Evolutionary conservation across 768 basidiomycete genomes (phyloP).

Genomic region (Hericium rajendrae): DNA sequence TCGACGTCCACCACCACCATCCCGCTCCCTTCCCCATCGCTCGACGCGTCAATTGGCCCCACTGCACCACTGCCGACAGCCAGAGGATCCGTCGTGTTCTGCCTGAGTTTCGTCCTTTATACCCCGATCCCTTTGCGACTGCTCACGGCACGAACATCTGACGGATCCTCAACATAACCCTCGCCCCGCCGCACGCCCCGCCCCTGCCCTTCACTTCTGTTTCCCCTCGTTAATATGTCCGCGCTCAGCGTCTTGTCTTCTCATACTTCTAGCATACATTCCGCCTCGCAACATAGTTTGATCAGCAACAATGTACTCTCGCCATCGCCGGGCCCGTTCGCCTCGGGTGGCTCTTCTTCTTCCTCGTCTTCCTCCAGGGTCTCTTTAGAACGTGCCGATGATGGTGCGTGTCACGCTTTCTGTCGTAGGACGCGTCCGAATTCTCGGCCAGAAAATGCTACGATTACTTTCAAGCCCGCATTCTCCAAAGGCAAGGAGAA

Average conservation of each 20-base stretch:
- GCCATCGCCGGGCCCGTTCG: constrained; percentile 16
- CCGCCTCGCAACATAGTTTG: constrained; percentile 19
- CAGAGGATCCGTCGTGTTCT: constrained; percentile 43
- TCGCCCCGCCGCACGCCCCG: constrained; percentile 9
- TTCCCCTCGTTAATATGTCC: constrained; percentile 16
- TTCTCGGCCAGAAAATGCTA: constrained; percentile 52
- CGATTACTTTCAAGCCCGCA: constrained; percentile 49
- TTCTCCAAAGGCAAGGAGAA: constrained; percentile 42
- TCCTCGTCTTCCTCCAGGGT: constrained; percentile 48
- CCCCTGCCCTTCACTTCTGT: constrained; percentile 9
- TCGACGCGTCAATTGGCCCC: not conserved
- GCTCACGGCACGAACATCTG: constrained; percentile 30
- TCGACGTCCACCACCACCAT: not conserved
- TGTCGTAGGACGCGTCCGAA: not conserved
- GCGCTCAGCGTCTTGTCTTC: constrained; percentile 7
- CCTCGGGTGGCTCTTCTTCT: constrained; percentile 24
- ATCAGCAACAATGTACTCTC: constrained; percentile 16
- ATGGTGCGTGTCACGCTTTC: constrained; percentile 38
- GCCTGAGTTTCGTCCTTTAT: constrained; percentile 33
- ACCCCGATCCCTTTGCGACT: constrained; percentile 32
- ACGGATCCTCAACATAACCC: constrained; percentile 38
- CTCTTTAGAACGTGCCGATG: constrained; percentile 49
- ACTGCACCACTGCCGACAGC: constrained; percentile 7
- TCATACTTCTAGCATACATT: constrained; percentile 10
- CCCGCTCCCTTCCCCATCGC: not conserved